phyloP scores from a whole-genome alignment of 169 alveolate genomes.

The Cystoisospora suis region DNA sequence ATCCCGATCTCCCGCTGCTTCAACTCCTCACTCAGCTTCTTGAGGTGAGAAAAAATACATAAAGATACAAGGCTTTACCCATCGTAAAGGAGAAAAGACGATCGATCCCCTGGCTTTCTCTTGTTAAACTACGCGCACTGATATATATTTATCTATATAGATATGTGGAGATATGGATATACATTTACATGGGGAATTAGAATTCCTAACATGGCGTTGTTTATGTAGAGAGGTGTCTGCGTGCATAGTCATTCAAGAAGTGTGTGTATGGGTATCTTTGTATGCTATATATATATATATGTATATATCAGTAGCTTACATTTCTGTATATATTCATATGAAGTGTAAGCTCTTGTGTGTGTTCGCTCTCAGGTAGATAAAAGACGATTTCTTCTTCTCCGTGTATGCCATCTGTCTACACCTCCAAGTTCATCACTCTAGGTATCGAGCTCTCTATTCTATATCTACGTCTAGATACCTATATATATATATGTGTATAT shows the following conservation, averaged over 20 bases:
- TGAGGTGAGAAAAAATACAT: conserved; percentile 31
- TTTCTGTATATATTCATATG: too few species aligned
- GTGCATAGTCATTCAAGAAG: neutral
- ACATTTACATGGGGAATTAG: neutral
- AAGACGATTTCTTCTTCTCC: neutral
- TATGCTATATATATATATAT: neutral
- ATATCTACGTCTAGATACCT: neutral
- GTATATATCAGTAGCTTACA: neutral
- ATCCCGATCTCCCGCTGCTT: conserved; percentile 59
- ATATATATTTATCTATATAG: too few species aligned
- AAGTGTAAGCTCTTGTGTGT: too few species aligned
- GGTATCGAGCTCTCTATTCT: too few species aligned
- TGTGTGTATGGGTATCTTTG: neutral
- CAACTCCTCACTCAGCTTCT: conserved; percentile 46
- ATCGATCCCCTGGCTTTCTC: neutral
- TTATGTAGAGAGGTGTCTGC: neutral
- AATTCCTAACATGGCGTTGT: neutral
- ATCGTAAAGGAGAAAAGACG: neutral
- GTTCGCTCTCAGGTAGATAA: too few species aligned
- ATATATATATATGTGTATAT: too few species aligned
- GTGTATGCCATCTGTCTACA: neutral
- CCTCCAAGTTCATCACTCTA: too few species aligned
- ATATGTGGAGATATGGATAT: neutral
- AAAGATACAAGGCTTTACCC: neutral
- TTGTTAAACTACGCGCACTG: neutral